Percentiles rank a stretch among this genome's conserved stretches.
phyloP scores from a whole-genome alignment of 768 basidiomycete genomes.

The Cubamyces sp. region DNA sequence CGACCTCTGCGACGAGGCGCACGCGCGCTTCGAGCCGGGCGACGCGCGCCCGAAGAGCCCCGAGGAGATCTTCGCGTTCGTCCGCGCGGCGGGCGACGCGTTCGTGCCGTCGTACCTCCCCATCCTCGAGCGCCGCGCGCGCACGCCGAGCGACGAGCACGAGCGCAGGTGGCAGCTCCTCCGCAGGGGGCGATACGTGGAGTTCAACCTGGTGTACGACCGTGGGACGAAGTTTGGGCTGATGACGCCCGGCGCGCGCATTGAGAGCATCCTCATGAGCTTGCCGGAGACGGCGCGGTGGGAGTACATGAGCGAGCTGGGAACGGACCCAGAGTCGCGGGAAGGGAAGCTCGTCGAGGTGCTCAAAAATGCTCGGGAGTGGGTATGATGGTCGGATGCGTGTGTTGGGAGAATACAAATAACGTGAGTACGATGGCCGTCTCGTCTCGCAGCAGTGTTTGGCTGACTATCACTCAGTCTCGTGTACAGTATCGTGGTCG shows the following conservation, averaged over 20 bases:
- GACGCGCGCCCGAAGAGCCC: slow-evolving; percentile 55
- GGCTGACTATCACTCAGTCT: neutral
- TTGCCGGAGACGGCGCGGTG: slow-evolving; percentile 68
- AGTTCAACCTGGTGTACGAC: slow-evolving; percentile 79
- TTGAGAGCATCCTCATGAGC: slow-evolving; percentile 69
- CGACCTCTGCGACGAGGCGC: slow-evolving; percentile 73
- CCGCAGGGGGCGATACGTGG: slow-evolving; percentile 86
- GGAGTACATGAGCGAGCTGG: slow-evolving; percentile 68
- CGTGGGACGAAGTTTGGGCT: slow-evolving; percentile 72
- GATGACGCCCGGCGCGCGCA: slow-evolving; percentile 58
- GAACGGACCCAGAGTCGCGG: slow-evolving; percentile 47
- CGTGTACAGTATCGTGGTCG: neutral
- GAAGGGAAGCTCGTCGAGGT: slow-evolving; percentile 58
- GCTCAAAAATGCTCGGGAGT: slow-evolving; percentile 52
- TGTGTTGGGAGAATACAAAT: neutral
- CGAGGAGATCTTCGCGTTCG: slow-evolving; percentile 76
- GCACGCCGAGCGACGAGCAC: slow-evolving; percentile 59
- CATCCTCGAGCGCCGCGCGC: slow-evolving; percentile 65
- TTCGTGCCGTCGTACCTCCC: slow-evolving; percentile 93
- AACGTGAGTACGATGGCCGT: neutral
- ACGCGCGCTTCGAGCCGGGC: slow-evolving; percentile 58
- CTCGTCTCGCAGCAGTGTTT: no score
- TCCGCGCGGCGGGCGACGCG: slow-evolving; percentile 71
- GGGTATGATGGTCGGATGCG: slow-evolving; percentile 36
- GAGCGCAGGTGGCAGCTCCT: slow-evolving; percentile 93